A percentile compares a stretch with the other conserved stretches of the same genome.
These are phyloP conservation scores for Pestalotiopsis sp. DNA, from an alignment of 2,329 filamentous ascomycete genomes.

Conservation along the genomic window DNA sequence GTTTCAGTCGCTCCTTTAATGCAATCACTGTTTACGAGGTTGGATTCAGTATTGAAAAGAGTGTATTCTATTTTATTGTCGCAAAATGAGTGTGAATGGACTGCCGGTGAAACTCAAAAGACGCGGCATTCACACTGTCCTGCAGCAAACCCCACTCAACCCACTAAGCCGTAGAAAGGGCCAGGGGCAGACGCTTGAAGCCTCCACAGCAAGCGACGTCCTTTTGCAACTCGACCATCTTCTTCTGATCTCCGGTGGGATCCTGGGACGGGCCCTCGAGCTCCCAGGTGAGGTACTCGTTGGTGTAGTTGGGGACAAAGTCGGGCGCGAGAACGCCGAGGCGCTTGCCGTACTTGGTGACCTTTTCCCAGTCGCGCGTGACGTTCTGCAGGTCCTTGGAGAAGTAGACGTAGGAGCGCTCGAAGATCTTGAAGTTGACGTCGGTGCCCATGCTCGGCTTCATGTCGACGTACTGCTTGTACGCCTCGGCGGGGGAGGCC, in stretches of 20 bases:
- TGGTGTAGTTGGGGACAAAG: slow-evolving; percentile 75
- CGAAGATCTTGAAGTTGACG: slow-evolving; percentile 77
- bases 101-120: too few relatives aligned
- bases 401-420: slow-evolving; percentile 77
- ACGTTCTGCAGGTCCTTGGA: slow-evolving; percentile 75
- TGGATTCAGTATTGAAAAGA: too few relatives aligned
- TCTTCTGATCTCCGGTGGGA: slow-evolving; percentile 72
- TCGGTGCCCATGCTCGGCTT: slow-evolving; percentile 69
- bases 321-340: slow-evolving; percentile 63
- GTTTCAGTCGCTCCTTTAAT: too few relatives aligned
- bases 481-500: slow-evolving; percentile 60
- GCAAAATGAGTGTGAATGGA: too few relatives aligned
- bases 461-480: slow-evolving; percentile 68
- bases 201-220: slow-evolving; percentile 65
- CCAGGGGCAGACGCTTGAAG: slow-evolving; percentile 50
- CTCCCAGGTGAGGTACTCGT: slow-evolving; percentile 66
- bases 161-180: neutral
- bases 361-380: slow-evolving; percentile 72
- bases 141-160: too few relatives aligned
- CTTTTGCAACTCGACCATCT: slow-evolving; percentile 69
- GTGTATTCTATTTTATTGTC: too few relatives aligned
- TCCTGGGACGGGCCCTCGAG: slow-evolving; percentile 65
- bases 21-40: too few relatives aligned
- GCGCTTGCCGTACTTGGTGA: slow-evolving; percentile 74
- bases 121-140: too few relatives aligned